phyloP scores from a whole-genome alignment of 2,329 filamentous ascomycete genomes.

The Calonectria pseudoturangicola region DNA sequence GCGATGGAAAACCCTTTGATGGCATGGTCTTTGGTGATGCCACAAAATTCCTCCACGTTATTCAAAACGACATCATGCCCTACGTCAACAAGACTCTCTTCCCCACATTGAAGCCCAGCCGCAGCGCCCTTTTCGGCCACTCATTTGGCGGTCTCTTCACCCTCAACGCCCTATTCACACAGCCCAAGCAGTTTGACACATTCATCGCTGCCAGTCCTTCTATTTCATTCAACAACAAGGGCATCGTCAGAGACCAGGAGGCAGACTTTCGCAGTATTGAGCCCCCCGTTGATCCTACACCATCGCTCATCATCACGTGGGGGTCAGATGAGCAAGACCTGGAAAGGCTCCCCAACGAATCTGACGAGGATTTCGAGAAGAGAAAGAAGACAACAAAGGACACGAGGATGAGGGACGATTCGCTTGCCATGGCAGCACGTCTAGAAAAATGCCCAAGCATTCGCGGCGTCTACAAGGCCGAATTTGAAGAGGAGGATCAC shows the following conservation, averaged over 20 bases:
- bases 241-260: conserved; percentile 60
- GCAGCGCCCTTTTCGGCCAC: conserved; percentile 68
- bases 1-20: conserved; percentile 51
- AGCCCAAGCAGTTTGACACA: conserved; percentile 64
- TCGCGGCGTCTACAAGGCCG: conserved; percentile 7
- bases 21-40: conserved; percentile 63
- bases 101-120: conserved; percentile 57
- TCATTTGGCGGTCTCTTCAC: conserved; percentile 70
- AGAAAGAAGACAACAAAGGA: conserved; percentile 41
- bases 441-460: conserved; percentile 8
- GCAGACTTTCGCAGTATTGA: conserved; percentile 49
- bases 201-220: conserved; percentile 68
- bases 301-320: conserved; percentile 60
- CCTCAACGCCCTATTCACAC: conserved; percentile 65
- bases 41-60: conserved; percentile 65
- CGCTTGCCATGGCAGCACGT: not conserved
- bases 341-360: conserved; percentile 53
- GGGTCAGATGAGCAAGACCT: conserved; percentile 57
- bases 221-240: conserved; percentile 68
- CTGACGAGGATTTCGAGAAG: conserved; percentile 55
- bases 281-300: conserved; percentile 41
- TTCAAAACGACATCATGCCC: conserved; percentile 62
- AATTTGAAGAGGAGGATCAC: conserved; percentile 18
- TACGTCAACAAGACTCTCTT: conserved; percentile 55
- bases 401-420: conserved; percentile 6